Evolutionary conservation across 169 alveolate species (phyloP).

Genomic region (Plasmodium cynomolgi): DNA sequence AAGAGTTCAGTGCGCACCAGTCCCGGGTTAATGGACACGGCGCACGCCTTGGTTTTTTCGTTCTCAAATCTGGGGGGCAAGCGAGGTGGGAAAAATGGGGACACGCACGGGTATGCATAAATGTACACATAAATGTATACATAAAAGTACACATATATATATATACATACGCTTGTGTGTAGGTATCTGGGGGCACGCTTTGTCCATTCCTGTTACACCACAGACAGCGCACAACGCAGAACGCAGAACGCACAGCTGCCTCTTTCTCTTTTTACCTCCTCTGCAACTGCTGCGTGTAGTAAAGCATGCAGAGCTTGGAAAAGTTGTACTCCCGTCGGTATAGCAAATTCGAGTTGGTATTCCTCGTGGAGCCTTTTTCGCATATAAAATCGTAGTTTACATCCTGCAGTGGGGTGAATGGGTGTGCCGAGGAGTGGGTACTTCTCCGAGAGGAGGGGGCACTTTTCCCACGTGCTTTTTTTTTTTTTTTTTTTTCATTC

Average conservation of each 20-base stretch:
- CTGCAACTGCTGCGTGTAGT: slow-evolving; percentile 58
- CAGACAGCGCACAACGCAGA: neutral
- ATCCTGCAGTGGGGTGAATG: slow-evolving; percentile 30
- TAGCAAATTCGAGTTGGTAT: slow-evolving; percentile 18
- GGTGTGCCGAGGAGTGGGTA: neutral
- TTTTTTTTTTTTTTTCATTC: neutral
- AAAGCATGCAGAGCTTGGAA: slow-evolving; percentile 70
- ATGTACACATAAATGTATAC: no score
- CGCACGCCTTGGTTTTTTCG: slow-evolving; percentile 54
- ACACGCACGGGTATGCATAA: neutral
- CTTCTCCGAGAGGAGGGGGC: neutral
- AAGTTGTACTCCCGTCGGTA: slow-evolving; percentile 57
- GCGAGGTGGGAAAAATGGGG: neutral
- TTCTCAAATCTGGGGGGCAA: slow-evolving; percentile 24
- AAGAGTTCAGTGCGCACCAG: slow-evolving; percentile 39
- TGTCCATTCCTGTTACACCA: neutral
- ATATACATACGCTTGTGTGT: neutral
- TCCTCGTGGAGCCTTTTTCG: neutral
- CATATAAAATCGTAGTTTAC: slow-evolving; percentile 26
- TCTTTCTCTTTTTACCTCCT: slow-evolving; percentile 15
- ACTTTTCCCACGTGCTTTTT: neutral
- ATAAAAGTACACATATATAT: neutral
- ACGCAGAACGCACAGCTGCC: neutral
- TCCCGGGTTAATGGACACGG: slow-evolving; percentile 70
- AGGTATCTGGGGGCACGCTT: neutral